Evolutionary conservation across 1,284 basidiomycete species (phyloP), one percentile per base, ranked within the genome.

Genomic region (Leccinum fallax): DNA sequence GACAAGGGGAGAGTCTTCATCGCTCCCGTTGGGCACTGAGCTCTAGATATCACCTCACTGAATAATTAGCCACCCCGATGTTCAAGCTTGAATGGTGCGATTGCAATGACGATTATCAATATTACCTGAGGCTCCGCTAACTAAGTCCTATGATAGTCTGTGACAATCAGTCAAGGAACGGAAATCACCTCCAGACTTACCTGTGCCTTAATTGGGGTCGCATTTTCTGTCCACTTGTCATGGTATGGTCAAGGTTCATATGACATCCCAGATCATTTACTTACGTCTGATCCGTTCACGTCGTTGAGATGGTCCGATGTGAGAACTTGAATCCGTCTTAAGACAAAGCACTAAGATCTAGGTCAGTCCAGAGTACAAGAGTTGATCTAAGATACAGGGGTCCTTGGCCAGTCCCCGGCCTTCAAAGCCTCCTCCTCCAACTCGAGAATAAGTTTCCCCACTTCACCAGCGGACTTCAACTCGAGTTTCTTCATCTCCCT

Each of bases 401-500:
- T 48, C 19, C 24, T 67, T 34, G 65, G 57, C 73, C 73, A 74
- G 8, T 58, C 60, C 46, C 67, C 74, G 46, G 65, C 67, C 28
- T 58, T 36, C 26, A 52, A 16, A 3, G 66, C 80, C 58, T 80
- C 80, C 55, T 74, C 66, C 65, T 86, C 84, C 54, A 84, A 61
- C 5, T 67, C 73, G 49, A 69, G 65, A 61, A 92, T 85, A 19
- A 79, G 81, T 46, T 81, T 75, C 34, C 81, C 84, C 28, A 87
- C 72, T 67, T 86, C 83, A 3, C 80, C 83, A 53, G 80, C 81
- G 1, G 76, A 68, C 5, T 71, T 73, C 38, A 81, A 52, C 57
- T 84, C 80, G 64, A 92, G 68, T 52, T 75, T 72, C 36, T 76
- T 77, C 79, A 89, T 80, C 16, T 87, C 80, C 61, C 89, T 80